Conservation (phyloP, 495 filamentous ascomycete species). For the Parathielavia hyrcaniae region DNA sequence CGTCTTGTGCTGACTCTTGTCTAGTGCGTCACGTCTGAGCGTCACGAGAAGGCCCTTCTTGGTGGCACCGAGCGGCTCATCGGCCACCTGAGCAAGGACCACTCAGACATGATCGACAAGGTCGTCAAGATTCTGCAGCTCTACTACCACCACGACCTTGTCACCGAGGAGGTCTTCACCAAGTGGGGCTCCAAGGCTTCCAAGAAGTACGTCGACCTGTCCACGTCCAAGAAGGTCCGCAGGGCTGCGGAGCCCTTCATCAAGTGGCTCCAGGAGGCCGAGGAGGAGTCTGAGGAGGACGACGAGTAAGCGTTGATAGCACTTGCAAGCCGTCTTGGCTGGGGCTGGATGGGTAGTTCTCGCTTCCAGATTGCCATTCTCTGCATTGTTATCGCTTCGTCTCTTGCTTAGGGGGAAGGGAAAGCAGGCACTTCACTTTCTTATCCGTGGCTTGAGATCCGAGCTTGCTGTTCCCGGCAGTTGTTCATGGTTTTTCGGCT, state of each 20-base stretch:
- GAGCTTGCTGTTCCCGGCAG: neutral
- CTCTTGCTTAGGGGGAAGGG: neutral
- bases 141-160: slow-evolving; percentile 82
- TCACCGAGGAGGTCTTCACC: slow-evolving; percentile 79
- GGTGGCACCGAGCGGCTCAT: slow-evolving; percentile 93
- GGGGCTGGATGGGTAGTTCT: neutral
- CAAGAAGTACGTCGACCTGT: slow-evolving; percentile 92
- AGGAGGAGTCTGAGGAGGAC: slow-evolving; percentile 65
- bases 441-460: neutral
- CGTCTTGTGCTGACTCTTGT: slow-evolving; percentile 31
- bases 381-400: neutral
- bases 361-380: neutral
- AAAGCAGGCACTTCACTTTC: neutral
- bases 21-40: slow-evolving; percentile 78
- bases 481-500: neutral
- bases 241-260: slow-evolving; percentile 91
- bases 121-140: slow-evolving; percentile 78
- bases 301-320: slow-evolving; percentile 9
- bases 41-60: slow-evolving; percentile 94
- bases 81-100: slow-evolving; percentile 58
- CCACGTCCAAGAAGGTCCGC: slow-evolving; percentile 90
- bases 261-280: slow-evolving; percentile 85
- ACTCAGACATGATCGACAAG: slow-evolving; percentile 68
- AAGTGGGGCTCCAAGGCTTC: slow-evolving; percentile 90
- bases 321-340: too few species aligned